Evolutionary conservation across 768 basidiomycete species (phyloP), one percentile per base, ranked within the genome.

Genomic region (Tephrocybe rancida): DNA sequence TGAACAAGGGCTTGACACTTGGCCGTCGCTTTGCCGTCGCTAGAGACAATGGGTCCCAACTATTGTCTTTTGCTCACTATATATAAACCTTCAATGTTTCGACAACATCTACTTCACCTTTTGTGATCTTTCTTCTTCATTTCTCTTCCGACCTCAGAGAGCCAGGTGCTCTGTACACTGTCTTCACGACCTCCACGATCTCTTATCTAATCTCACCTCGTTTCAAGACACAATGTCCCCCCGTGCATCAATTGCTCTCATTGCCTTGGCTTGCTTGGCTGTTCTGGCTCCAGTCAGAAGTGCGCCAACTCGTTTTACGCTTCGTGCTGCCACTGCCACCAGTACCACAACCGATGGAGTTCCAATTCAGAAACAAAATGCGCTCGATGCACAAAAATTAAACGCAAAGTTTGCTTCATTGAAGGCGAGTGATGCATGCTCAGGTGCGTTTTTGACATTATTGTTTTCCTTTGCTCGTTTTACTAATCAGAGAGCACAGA

Each of bases 351-450:
- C 63, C 35, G 35, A n/a, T 18, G 49, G 22, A 19, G 39, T 48
- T 29, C 22, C 50, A 7, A 8, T 56, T 13, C 59, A 60, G 37
- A 50, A 72, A 50, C 68, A 78, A 56, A 84, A 84, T 52, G 82
- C 67, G 3, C 63, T 80, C 18, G 74, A 74, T 35, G 82, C 82
- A 10, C 81, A 80, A 59, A 69, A 74, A 41, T 68, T 79, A 26
- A 84, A 84, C 53, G 61, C 65, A 16, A 66, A 81, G 51, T 87
- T 84, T 64, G 64, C 71, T 26, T 58, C 67, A 2, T 55, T 86
- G 51, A 75, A 70, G 11, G 58, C 67, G 1, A 68, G 64, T 10
- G 78, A 83, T 58, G 35, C 78, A 1, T 88, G 86, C 66, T 66
- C 70, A 35, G 69, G 79, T 80, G 44, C 26, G 73, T 67, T 16